Percentiles rank a stretch among this genome's conserved stretches.
Evolutionary conservation across 352 stramenopile species (phyloP).

Genomic region (Salisapilia sapeloensis): DNA sequence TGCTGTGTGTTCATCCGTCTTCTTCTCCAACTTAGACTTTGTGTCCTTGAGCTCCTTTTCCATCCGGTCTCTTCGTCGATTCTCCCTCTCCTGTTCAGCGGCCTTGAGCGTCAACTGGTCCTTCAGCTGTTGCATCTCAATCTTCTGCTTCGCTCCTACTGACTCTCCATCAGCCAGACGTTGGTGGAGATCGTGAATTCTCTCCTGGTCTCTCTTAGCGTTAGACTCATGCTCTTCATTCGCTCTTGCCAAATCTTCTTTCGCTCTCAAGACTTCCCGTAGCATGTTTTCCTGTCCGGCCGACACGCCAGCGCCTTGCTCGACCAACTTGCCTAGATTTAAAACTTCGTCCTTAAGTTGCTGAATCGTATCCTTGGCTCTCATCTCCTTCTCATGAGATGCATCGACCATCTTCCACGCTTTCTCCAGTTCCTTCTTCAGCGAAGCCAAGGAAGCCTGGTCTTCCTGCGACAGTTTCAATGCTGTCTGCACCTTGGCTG

Average conservation of each 20-base stretch:
- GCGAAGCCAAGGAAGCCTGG: conserved; percentile 80
- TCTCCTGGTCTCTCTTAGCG: conserved; percentile 62
- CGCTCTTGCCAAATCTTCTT: conserved; percentile 76
- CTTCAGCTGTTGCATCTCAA: conserved; percentile 71
- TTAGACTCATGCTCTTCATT: conserved; percentile 76
- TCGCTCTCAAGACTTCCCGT: conserved; percentile 81
- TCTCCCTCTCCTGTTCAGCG: conserved; percentile 77
- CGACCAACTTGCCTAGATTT: conserved; percentile 89
- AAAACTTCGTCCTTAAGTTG: conserved; percentile 93
- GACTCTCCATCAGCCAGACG: conserved; percentile 45
- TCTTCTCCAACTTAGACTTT: conserved; percentile 78
- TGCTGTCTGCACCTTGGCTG: conserved; percentile 89
- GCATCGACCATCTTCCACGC: conserved; percentile 91
- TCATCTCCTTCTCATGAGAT: conserved; percentile 89
- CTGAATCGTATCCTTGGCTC: conserved; percentile 88
- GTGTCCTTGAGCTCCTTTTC: conserved; percentile 88
- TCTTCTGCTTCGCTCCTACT: conserved; percentile 25
- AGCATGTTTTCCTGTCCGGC: conserved; percentile 88
- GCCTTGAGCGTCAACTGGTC: conserved; percentile 76
- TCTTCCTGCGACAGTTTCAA: conserved; percentile 91
- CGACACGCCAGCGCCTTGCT: conserved; percentile 86
- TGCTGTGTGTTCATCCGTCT: conserved; percentile 36
- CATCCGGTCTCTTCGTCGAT: conserved; percentile 77
- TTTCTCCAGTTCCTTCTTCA: conserved; percentile 95
- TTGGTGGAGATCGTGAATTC: conserved; percentile 66